Conservation (phyloP, 1,284 basidiomycete genomes). For the Lignosus rhinocerotis region DNA sequence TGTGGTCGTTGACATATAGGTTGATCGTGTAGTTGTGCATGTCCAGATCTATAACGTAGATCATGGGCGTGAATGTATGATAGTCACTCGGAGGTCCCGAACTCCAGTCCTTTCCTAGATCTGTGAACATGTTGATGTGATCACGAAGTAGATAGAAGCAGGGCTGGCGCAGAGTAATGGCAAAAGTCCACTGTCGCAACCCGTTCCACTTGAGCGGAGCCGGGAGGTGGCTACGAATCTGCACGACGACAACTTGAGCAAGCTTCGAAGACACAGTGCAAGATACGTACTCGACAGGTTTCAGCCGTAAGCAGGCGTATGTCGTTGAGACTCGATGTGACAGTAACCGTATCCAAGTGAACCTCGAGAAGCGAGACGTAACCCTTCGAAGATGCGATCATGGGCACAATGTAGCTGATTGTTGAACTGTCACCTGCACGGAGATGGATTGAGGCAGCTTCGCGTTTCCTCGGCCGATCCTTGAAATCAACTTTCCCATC, state of each 20-base stretch:
- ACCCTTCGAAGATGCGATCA: constrained; percentile 71
- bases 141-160: constrained; percentile 81
- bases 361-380: constrained; percentile 81
- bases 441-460: constrained; percentile 74
- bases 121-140: constrained; percentile 89
- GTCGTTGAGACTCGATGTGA: constrained; percentile 86
- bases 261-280: background rate
- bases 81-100: constrained; percentile 79
- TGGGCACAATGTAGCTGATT: constrained; percentile 80
- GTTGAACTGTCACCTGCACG: constrained; percentile 80
- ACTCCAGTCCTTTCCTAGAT: constrained; percentile 88
- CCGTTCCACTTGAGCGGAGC: constrained; percentile 68
- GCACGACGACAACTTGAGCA: constrained; percentile 8
- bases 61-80: constrained; percentile 80
- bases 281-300: constrained; percentile 62
- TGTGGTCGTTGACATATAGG: constrained; percentile 91
- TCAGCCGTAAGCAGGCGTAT: constrained; percentile 76
- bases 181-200: constrained; percentile 76
- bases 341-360: constrained; percentile 76
- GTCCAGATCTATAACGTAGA: constrained; percentile 72
- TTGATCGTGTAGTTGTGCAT: constrained; percentile 78
- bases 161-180: constrained; percentile 69
- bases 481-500: constrained; percentile 58
- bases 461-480: constrained; percentile 53
- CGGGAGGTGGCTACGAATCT: constrained; percentile 69